phyloP scores from a whole-genome alignment of 495 filamentous ascomycete species.

The Clohesyomyces aquaticus region DNA sequence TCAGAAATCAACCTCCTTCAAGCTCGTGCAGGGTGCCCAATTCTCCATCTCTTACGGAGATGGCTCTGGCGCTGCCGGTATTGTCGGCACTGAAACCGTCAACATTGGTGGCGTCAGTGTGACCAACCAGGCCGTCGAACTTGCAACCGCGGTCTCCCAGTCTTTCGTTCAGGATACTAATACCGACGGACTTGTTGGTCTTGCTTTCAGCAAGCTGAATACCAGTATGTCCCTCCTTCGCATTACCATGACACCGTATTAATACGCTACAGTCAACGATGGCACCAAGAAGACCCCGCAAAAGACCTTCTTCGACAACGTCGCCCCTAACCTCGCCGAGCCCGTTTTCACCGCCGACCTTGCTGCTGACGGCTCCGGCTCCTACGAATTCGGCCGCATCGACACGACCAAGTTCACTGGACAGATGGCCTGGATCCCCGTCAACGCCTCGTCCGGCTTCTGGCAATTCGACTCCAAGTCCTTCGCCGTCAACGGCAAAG shows the following conservation, averaged over 20 bases:
- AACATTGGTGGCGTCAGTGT: constrained; percentile 73
- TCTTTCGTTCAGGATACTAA: constrained; percentile 65
- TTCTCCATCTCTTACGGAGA: constrained; percentile 81
- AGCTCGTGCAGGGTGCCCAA: constrained; percentile 50
- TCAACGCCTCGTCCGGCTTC: constrained; percentile 69
- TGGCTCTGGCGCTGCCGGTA: constrained; percentile 65
- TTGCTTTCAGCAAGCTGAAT: constrained; percentile 77
- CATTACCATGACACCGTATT: not conserved
- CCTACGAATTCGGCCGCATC: constrained; percentile 78
- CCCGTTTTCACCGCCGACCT: constrained; percentile 77
- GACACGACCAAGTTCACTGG: constrained; percentile 69
- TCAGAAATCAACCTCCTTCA: constrained; percentile 59
- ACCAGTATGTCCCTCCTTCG: constrained; percentile 34
- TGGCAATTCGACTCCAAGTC: constrained; percentile 70
- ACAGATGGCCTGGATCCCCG: constrained; percentile 62
- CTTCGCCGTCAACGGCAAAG: constrained; percentile 59
- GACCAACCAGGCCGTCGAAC: constrained; percentile 68
- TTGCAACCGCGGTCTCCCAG: constrained; percentile 65
- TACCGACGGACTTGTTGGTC: constrained; percentile 75
- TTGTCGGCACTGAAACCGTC: constrained; percentile 73
- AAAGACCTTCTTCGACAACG: constrained; percentile 83
- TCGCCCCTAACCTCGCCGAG: constrained; percentile 62
- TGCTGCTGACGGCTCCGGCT: constrained; percentile 61
- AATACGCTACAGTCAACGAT: constrained; percentile 57
- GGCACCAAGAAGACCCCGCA: constrained; percentile 51